Conservation (phyloP, 1,139 yeast genomes). For the Entelexis paramagnoliae region DNA sequence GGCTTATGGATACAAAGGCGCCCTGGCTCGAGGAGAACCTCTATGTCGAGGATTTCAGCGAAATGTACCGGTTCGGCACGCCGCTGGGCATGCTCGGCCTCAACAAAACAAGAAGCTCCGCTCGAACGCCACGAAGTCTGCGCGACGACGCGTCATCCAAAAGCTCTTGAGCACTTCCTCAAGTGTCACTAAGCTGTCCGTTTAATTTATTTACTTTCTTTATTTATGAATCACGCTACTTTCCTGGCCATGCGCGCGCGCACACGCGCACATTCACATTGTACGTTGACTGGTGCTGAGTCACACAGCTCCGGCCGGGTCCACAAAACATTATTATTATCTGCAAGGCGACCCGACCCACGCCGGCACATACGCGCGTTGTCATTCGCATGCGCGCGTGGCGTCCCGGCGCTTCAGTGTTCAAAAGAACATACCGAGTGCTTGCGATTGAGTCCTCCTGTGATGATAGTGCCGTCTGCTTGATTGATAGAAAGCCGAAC, state of each 20-base stretch:
- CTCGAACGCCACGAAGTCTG: no score
- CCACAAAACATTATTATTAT: not conserved
- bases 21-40: constrained; percentile 23
- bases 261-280: no score
- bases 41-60: constrained; percentile 22
- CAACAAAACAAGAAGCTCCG: not conserved
- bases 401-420: not conserved
- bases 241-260: no score
- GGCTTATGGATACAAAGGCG: constrained; percentile 17
- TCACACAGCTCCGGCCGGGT: no score
- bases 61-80: constrained; percentile 18
- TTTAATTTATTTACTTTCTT: not conserved
- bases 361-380: not conserved
- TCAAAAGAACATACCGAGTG: constrained; percentile 42
- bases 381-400: not conserved
- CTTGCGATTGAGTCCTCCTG: constrained; percentile 89
- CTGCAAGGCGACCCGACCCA: not conserved
- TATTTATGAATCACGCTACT: no score
- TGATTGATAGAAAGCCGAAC: constrained; percentile 43
- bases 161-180: not conserved
- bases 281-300: no score
- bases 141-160: not conserved
- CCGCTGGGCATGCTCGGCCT: constrained; percentile 1
- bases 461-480: constrained; percentile 85
- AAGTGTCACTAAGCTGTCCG: no score